Evolutionary conservation across 2,329 filamentous ascomycete genomes (phyloP), one percentile per base, ranked within the genome.

Genomic region (Macrophomina tecta): DNA sequence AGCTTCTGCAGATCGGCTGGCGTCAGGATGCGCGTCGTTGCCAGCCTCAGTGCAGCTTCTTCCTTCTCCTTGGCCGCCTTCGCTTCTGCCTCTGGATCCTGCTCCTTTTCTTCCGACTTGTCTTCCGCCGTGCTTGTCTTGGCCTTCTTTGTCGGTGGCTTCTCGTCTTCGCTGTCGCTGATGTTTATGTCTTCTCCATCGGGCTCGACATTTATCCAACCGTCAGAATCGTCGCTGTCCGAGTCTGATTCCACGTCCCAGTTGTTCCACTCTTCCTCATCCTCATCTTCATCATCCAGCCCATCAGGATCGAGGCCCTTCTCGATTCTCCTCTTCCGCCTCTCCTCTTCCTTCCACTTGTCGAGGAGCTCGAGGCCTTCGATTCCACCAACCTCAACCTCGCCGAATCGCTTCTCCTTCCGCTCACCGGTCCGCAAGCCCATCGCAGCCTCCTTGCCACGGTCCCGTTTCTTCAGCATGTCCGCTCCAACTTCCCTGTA

Each of bases 1-100:
- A 99, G 89, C 78, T 98, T 98, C 72, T 92, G 90, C n/a, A 98
- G 86, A 79, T 99, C 95, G 12, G 95, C 95, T 0, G 95, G 95
- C 0, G 95, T 99, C 69, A 99, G 89, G 70, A 99, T 96, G 58
- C 92, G 91, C 2, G 92, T 97, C 0, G 92, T 97, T n/a, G 94
- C 94, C 51, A 97, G 87, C 73, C 89, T 93, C 12, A 90, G 89
- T 40, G 81, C 74, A 16, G 76, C 76, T 14, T 74, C 71, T 56
- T 76, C 74, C 64, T 75, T 77, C 53, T 78, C 75, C n/a, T 71
- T 70, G 60, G 77, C 75, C 16, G 65, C 67, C 38, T 64, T 63
- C 14, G 60, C 66, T 68, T 84, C 81, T 12, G 78, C 80, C n/a
- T 82, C 81, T 4, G 75, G 70, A 5, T 81, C 77, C 34, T 78